Evolutionary conservation across 768 basidiomycete species (phyloP).

Genomic region (Amanita thiersii): DNA sequence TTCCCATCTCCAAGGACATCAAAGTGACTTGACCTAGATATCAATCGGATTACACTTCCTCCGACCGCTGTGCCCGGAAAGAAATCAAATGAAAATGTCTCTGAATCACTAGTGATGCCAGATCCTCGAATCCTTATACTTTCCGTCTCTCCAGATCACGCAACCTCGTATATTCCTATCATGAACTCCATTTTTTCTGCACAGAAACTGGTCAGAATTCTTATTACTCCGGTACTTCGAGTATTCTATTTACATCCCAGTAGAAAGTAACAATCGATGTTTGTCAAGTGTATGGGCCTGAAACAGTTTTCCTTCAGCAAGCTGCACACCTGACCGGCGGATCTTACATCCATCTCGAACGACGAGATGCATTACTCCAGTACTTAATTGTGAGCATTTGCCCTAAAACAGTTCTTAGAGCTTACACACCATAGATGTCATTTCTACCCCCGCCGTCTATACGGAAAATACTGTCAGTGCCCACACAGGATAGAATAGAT

Average conservation of each 20-base stretch:
- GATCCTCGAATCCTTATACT: slow-evolving; percentile 52
- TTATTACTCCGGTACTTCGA: no score
- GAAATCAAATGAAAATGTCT: slow-evolving; percentile 21
- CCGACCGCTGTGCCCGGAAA: slow-evolving; percentile 19
- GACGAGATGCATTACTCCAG: slow-evolving; percentile 82
- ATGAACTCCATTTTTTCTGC: slow-evolving; percentile 99
- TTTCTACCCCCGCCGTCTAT: slow-evolving; percentile 53
- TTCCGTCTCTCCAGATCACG: slow-evolving; percentile 86
- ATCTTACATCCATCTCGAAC: slow-evolving; percentile 80
- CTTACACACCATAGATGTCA: slow-evolving; percentile 56
- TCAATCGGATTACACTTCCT: slow-evolving; percentile 29
- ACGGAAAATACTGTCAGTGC: slow-evolving; percentile 71
- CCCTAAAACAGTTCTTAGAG: slow-evolving; percentile 4
- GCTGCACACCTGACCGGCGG: slow-evolving; percentile 94
- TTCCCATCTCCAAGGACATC: slow-evolving; percentile 1
- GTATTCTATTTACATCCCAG: slow-evolving; percentile 8
- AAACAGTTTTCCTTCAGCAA: slow-evolving; percentile 95
- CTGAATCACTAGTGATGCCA: slow-evolving; percentile 23
- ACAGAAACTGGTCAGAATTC: slow-evolving; percentile 89
- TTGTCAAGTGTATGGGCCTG: slow-evolving; percentile 82
- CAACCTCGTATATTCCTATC: slow-evolving; percentile 90
- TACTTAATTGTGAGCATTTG: slow-evolving; percentile 59
- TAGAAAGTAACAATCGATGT: slow-evolving; percentile 98
- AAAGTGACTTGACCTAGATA: slow-evolving; percentile 20
- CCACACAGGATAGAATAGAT: slow-evolving; percentile 92